Conservation (phyloP, 257 asterid species). For the Solanum chilense region DNA sequence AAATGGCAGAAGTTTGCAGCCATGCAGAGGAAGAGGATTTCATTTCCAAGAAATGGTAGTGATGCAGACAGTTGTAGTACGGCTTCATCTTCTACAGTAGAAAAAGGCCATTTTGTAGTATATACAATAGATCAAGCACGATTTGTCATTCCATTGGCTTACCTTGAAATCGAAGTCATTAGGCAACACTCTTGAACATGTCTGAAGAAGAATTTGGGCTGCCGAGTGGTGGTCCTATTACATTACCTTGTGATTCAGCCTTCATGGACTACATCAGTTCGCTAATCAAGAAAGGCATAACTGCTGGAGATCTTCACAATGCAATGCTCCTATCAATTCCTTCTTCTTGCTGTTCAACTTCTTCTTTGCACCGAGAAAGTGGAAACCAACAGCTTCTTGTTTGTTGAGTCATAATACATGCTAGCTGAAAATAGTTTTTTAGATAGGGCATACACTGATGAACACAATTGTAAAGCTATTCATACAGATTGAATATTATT, state of each 20-base stretch:
- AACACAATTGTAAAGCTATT: neutral
- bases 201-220: neutral
- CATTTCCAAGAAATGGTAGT: neutral
- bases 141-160: neutral
- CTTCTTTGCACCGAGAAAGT: neutral
- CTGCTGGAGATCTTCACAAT: slow-evolving; percentile 12
- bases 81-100: neutral
- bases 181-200: neutral
- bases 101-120: neutral
- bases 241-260: neutral
- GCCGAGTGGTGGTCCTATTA: neutral
- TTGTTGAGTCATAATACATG: neutral
- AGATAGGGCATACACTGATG: neutral
- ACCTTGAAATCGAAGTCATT: neutral
- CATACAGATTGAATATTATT: neutral
- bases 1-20: neutral
- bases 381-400: neutral
- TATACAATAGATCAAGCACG: neutral
- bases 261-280: neutral
- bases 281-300: slow-evolving; percentile 11
- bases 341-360: neutral
- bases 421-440: neutral
- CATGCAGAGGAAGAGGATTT: neutral
- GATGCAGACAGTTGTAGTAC: neutral
- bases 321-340: slow-evolving; percentile 11